Evolutionary conservation across 345 rosid species (phyloP).

Genomic region (Geranium brycei): DNA sequence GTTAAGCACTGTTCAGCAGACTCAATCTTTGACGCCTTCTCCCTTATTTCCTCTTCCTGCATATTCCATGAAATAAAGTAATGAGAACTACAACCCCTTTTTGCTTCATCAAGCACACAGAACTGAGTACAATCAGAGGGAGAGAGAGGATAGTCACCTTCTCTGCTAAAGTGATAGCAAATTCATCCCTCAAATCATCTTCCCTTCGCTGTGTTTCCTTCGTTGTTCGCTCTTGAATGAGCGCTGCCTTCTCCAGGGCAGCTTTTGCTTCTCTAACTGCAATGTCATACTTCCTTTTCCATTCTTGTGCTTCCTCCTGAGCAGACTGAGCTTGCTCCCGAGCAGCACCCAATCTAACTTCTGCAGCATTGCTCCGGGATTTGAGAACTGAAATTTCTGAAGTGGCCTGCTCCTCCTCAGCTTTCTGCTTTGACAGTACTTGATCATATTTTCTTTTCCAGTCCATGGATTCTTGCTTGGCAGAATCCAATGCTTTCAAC

Average conservation of each 20-base stretch:
- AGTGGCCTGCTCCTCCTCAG: conserved; percentile 51
- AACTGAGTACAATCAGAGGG: background rate
- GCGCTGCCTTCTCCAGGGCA: conserved; percentile 88
- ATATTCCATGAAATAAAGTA: conserved; percentile 9
- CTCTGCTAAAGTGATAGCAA: conserved; percentile 35
- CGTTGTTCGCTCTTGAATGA: conserved; percentile 59
- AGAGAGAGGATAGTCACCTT: conserved; percentile 39
- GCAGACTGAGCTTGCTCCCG: conserved; percentile 76
- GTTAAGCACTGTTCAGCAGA: conserved; percentile 71
- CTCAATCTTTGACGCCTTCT: conserved; percentile 54
- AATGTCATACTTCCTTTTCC: conserved; percentile 82
- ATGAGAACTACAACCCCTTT: too few species aligned
- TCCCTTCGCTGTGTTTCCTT: conserved; percentile 80
- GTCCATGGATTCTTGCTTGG: conserved; percentile 58
- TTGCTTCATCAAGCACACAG: too few species aligned
- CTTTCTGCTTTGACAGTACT: conserved; percentile 56
- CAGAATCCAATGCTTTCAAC: conserved; percentile 55
- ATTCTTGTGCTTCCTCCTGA: conserved; percentile 83
- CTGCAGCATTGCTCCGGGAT: conserved; percentile 79
- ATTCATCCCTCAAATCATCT: conserved; percentile 75
- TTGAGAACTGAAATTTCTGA: conserved; percentile 69
- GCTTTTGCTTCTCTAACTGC: conserved; percentile 81
- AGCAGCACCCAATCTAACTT: conserved; percentile 92
- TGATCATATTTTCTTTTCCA: conserved; percentile 74
- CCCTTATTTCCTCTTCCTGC: conserved; percentile 79